phyloP scores from a whole-genome alignment of 495 filamentous ascomycete species.

The Hypoxylon trugodes region DNA sequence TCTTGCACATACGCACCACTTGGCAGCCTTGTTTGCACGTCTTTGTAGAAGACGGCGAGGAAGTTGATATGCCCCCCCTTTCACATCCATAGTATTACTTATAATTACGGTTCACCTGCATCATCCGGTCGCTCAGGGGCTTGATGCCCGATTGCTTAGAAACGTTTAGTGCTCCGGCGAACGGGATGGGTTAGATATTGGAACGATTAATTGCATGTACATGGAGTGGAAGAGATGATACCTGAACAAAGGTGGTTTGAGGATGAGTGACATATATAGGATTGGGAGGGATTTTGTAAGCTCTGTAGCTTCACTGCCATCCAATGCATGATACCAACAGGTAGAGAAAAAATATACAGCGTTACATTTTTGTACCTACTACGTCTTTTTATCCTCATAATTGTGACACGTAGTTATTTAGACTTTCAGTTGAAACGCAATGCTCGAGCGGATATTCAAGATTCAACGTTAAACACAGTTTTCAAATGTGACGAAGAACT shows the following conservation, averaged over 20 bases:
- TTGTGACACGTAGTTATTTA: not conserved
- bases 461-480: too few species aligned
- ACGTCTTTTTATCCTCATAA: not conserved
- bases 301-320: slow-evolving; percentile 25
- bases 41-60: not conserved
- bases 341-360: slow-evolving; percentile 31
- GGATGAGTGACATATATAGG: slow-evolving; percentile 38
- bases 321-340: slow-evolving; percentile 36
- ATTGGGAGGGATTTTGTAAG: slow-evolving; percentile 30
- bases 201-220: slow-evolving; percentile 37
- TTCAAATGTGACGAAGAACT: too few species aligned
- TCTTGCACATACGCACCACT: slow-evolving; percentile 40
- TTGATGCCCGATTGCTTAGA: slow-evolving; percentile 36
- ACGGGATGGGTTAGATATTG: slow-evolving; percentile 24
- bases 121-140: slow-evolving; percentile 23
- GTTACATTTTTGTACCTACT: not conserved
- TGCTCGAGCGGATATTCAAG: not conserved
- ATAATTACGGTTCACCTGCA: slow-evolving; percentile 44
- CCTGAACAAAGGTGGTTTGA: slow-evolving; percentile 16
- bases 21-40: not conserved
- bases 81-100: slow-evolving; percentile 32
- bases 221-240: slow-evolving; percentile 28
- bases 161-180: slow-evolving; percentile 24
- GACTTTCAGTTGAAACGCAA: not conserved
- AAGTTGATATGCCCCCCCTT: slow-evolving; percentile 25